These are phyloP conservation scores for Eucalyptus tenuipes DNA, from an alignment of 345 rosid species.

Conservation along the genomic window DNA sequence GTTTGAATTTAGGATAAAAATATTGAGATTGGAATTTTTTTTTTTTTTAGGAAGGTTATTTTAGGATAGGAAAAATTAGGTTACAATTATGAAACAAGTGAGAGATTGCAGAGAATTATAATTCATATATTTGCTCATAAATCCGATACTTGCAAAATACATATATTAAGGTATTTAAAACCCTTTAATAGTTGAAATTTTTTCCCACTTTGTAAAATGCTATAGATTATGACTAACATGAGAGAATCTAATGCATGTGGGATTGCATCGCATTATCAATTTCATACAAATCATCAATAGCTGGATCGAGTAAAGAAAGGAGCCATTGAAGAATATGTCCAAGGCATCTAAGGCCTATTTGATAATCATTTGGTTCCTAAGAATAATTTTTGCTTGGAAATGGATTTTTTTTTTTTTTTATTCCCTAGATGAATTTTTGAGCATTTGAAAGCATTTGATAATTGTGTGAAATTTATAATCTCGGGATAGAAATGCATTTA, in stretches of 20 bases:
- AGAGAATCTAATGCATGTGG: neutral
- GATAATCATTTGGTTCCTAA: too few relatives aligned
- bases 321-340: neutral
- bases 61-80: neutral
- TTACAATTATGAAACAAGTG: neutral
- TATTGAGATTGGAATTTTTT: neutral
- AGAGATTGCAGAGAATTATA: neutral
- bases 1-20: neutral
- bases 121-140: neutral
- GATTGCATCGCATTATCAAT: neutral
- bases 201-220: neutral
- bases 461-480: fast-evolving
- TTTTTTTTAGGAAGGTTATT: neutral
- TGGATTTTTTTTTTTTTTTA: too few relatives aligned
- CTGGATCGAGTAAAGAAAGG: neutral
- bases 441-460: too few relatives aligned
- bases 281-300: neutral
- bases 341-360: neutral
- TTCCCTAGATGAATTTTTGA: too few relatives aligned
- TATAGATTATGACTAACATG: neutral
- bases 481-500: fast-evolving
- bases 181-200: neutral
- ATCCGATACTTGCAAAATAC: neutral
- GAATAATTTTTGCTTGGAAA: too few relatives aligned
- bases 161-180: neutral